Evolutionary conservation across 495 filamentous ascomycete genomes (phyloP), one percentile per base, ranked within the genome.

Genomic region (Letharia lupina): DNA sequence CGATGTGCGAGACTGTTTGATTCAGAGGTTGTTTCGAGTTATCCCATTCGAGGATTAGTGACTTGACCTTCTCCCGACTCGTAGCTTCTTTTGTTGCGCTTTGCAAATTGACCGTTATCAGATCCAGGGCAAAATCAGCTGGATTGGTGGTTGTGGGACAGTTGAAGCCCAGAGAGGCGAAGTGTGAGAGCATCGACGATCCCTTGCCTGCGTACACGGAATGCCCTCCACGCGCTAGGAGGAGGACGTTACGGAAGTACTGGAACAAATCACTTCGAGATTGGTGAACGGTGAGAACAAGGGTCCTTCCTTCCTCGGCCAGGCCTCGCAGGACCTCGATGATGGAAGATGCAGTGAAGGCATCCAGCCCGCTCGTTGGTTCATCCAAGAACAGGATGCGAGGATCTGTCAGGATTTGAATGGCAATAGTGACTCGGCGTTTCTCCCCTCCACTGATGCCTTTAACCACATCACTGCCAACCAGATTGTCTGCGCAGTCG

Each of bases 401-500:
- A 3, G 89, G 89, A 58, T 89, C 87, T 6, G 87, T 90, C 39
- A 91, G 78, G 63, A 91, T 85, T 68, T 91, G 89, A 11, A 90
- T 83, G 7, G 87, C 89, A 69, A 91, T 91, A 9, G 86, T 85
- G 13, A 91, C 86, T 65, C 89, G 77, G 33, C 89, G 77, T 73
- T 90, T 90, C 75, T 91, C 88, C 33, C 89, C 89, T 15, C 89
- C 89, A 58, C 86, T 89, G 62, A 91, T 91, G 1, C 89, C 89
- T 71, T 91, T 91, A 64, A 86, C 77, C 31, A 87, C 75, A 9
- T 89, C 85, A 69, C 81, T 85, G 28, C 89, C 89, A 48, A 91
- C 84, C 1, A 89, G 70, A 61, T 88, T 89, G 70, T 90, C 86
- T 2, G 89, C 89, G 67, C 89, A 91, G 68, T 91, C 89, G 67